phyloP scores from a whole-genome alignment of 306 rosid species.

The Rosa multiflora region DNA sequence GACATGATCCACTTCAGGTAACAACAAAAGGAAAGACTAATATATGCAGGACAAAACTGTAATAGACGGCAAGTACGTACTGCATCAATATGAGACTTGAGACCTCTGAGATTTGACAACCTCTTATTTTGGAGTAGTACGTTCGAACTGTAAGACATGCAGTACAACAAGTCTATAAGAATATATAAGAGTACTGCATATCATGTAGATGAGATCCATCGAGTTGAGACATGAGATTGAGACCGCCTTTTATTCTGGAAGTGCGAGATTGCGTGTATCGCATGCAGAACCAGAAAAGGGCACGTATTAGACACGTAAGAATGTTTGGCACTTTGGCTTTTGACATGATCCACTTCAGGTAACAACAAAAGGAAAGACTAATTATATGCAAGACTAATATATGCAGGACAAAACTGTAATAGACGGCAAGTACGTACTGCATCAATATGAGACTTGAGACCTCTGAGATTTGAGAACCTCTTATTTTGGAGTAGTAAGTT shows the following conservation, averaged over 20 bases:
- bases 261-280: slow-evolving; percentile 6
- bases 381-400: neutral
- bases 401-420: neutral
- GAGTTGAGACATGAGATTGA: neutral
- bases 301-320: too few relatives aligned
- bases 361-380: neutral
- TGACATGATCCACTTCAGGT: neutral
- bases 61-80: neutral
- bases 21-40: neutral
- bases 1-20: neutral
- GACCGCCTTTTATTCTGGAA: neutral
- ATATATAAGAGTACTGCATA: too few relatives aligned
- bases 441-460: neutral
- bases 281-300: neutral
- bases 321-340: neutral
- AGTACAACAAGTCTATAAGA: neutral
- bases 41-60: neutral
- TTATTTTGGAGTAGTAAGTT: neutral
- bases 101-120: neutral
- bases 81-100: neutral
- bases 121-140: neutral
- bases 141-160: neutral
- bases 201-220: neutral
- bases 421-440: neutral
- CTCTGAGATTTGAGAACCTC: neutral